These are phyloP conservation scores for Penicillium desertorum DNA, from an alignment of 495 filamentous ascomycete species.

Conservation along the genomic window DNA sequence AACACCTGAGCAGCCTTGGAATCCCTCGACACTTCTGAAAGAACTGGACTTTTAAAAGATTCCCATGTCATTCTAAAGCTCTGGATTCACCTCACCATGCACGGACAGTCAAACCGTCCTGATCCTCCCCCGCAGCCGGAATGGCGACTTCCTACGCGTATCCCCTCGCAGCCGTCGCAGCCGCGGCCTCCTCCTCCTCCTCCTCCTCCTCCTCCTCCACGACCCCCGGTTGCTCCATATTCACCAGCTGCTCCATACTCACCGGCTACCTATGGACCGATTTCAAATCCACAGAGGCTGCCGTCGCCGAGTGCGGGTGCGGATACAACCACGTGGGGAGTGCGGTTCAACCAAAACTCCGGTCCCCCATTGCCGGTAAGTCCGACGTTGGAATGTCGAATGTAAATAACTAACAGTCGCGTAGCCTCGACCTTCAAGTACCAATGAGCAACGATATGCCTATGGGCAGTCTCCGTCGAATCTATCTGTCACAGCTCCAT, in stretches of 20 bases:
- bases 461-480: constrained; percentile 22
- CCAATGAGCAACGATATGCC: constrained; percentile 27
- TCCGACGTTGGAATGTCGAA: neutral
- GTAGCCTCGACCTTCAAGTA: constrained; percentile 46
- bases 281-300: constrained; percentile 27
- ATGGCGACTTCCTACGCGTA: constrained; percentile 40
- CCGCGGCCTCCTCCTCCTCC: constrained; percentile 10
- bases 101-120: constrained; percentile 24
- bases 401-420: constrained; percentile 5
- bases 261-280: constrained; percentile 43
- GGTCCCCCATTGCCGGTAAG: constrained; percentile 50
- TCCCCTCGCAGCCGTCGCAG: constrained; percentile 20
- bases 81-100: constrained; percentile 21
- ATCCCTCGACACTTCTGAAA: neutral
- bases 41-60: neutral
- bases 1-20: neutral
- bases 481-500: constrained; percentile 19
- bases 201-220: constrained; percentile 19
- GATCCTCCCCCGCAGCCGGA: constrained; percentile 39
- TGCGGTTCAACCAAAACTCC: constrained; percentile 43
- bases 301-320: constrained; percentile 27
- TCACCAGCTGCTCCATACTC: constrained; percentile 41
- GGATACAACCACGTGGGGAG: constrained; percentile 46
- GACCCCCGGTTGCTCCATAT: constrained; percentile 27
- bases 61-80: neutral